Percentiles rank a stretch among this genome's conserved stretches.
Evolutionary conservation across 2,329 filamentous ascomycete genomes (phyloP).

Genomic region (Plectosphaerella cucumerina): DNA sequence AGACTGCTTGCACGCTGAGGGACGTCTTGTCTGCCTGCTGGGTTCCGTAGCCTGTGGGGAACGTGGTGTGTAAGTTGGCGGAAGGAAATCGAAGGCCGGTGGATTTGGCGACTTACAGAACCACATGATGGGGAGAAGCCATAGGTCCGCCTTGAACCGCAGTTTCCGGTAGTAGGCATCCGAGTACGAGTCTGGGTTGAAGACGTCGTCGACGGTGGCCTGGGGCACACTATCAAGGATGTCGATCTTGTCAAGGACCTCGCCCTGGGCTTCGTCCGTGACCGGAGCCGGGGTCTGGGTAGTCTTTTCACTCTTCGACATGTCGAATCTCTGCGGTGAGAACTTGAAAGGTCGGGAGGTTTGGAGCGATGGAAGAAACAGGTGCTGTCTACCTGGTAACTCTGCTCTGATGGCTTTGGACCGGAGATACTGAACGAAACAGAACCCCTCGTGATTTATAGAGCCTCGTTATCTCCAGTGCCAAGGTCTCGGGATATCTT

Average conservation of each 20-base stretch:
- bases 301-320: too few relatives aligned
- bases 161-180: conserved; percentile 20
- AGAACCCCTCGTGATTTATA: too few relatives aligned
- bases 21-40: conserved; percentile 26
- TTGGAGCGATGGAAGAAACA: too few relatives aligned
- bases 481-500: too few relatives aligned
- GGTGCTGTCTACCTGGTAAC: too few relatives aligned
- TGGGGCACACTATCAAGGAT: conserved; percentile 2
- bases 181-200: conserved; percentile 12
- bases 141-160: conserved; percentile 23
- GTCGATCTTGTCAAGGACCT: neutral
- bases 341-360: too few relatives aligned
- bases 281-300: too few relatives aligned
- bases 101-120: conserved; percentile 9
- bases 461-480: too few relatives aligned
- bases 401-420: too few relatives aligned
- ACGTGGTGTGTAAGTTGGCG: neutral
- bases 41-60: conserved; percentile 14
- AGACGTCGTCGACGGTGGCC: conserved; percentile 6
- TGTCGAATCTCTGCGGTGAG: too few relatives aligned
- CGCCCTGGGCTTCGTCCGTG: too few relatives aligned
- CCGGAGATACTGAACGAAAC: too few relatives aligned
- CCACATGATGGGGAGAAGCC: conserved; percentile 25
- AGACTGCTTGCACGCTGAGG: conserved; percentile 22
- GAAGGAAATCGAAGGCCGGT: neutral